Evolutionary conservation across 2,329 filamentous ascomycete genomes (phyloP).

Genomic region (Penicillium corylophilum): DNA sequence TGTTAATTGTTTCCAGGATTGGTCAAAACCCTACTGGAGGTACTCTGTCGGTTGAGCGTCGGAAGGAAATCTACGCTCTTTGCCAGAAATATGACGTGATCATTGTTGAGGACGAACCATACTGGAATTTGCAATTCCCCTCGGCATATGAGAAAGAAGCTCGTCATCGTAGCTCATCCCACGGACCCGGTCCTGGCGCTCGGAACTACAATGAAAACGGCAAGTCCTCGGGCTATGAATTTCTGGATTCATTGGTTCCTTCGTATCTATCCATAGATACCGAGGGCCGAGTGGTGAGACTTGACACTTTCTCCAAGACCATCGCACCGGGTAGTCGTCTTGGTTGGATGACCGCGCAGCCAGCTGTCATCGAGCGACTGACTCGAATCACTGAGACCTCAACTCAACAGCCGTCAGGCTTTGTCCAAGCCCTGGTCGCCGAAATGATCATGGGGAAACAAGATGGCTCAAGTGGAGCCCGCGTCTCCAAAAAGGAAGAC

Average conservation of each 20-base stretch:
- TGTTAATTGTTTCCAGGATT: conserved; percentile 53
- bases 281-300: conserved; percentile 81
- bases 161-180: conserved; percentile 25
- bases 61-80: conserved; percentile 75
- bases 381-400: conserved; percentile 71
- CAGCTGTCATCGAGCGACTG: conserved; percentile 71
- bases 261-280: conserved; percentile 79
- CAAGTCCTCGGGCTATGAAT: conserved; percentile 67
- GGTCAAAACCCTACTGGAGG: conserved; percentile 87
- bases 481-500: conserved; percentile 42
- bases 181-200: conserved; percentile 35
- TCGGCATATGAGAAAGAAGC: conserved; percentile 56
- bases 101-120: conserved; percentile 92
- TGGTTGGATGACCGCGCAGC: conserved; percentile 87
- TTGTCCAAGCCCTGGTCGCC: conserved; percentile 75
- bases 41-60: conserved; percentile 69
- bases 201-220: conserved; percentile 44
- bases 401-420: conserved; percentile 84
- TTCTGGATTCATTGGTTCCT: conserved; percentile 78
- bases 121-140: conserved; percentile 91
- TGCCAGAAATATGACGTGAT: conserved; percentile 84
- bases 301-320: conserved; percentile 94
- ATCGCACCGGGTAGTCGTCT: conserved; percentile 85
- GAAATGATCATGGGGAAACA: conserved; percentile 66
- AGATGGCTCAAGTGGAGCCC: conserved; percentile 48